Evolutionary conservation across 768 basidiomycete species (phyloP).

Genomic region (Astraeus odoratus): DNA sequence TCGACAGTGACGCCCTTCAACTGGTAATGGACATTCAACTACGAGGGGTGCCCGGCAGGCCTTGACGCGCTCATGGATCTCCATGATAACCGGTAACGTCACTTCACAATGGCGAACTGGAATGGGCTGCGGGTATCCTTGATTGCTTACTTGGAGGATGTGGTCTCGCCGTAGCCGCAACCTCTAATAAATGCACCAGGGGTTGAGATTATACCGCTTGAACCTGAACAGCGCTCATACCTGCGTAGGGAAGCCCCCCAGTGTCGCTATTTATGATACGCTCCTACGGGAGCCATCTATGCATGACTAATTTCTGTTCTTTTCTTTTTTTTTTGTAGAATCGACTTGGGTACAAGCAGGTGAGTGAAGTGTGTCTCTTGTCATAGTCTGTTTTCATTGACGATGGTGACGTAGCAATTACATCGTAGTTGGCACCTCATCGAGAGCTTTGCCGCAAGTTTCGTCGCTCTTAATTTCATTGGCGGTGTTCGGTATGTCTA

Average conservation of each 20-base stretch:
- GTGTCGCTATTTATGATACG: constrained; percentile 46
- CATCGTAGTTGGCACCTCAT: constrained; percentile 80
- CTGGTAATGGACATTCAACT: constrained; percentile 40
- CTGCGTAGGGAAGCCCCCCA: constrained; percentile 96
- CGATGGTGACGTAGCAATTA: constrained; percentile 49
- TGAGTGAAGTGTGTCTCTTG: constrained; percentile 18
- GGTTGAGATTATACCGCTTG: constrained; percentile 97
- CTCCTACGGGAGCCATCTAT: constrained; percentile 32
- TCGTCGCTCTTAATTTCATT: constrained; percentile 87
- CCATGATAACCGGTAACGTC: constrained; percentile 65
- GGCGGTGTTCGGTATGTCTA: constrained; percentile 66
- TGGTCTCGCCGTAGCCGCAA: constrained; percentile 12
- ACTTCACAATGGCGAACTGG: constrained; percentile 57
- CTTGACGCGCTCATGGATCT: constrained; percentile 19
- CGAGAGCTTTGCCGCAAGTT: constrained; percentile 85
- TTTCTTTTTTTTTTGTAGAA: constrained; percentile 38
- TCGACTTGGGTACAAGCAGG: constrained; percentile 77
- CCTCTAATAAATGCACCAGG: constrained; percentile 33
- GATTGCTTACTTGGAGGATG: constrained; percentile 27
- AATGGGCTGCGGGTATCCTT: constrained; percentile 89
- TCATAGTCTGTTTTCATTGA: neutral
- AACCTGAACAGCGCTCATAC: constrained; percentile 97
- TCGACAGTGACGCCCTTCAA: constrained; percentile 46
- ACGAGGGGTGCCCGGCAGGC: constrained; percentile 27
- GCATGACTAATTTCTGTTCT: constrained; percentile 42